Conservation (phyloP, 2,329 filamentous ascomycete genomes). For the Sclerotinia nivalis region DNA sequence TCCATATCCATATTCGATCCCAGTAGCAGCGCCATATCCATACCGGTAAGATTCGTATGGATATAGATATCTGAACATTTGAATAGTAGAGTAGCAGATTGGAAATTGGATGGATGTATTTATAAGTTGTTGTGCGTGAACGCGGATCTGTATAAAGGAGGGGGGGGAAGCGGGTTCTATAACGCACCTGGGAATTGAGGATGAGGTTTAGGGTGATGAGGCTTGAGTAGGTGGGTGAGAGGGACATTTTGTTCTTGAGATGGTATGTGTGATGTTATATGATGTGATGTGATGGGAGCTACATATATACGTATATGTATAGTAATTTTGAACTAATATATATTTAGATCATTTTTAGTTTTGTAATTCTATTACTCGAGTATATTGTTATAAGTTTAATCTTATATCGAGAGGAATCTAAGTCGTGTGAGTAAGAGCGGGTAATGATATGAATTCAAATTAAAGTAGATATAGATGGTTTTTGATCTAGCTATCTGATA, state of each 20-base stretch:
- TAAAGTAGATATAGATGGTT: background rate
- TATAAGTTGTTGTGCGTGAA: background rate
- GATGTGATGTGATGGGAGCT: background rate
- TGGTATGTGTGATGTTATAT: too few species aligned
- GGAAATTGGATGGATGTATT: too few species aligned
- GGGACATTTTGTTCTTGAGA: background rate
- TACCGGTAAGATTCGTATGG: background rate
- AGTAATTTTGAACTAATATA: background rate
- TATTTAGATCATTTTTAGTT: too few species aligned
- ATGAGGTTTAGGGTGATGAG: too few species aligned
- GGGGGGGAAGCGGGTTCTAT: background rate
- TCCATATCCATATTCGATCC: background rate
- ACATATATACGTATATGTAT: background rate
- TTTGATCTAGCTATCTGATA: background rate
- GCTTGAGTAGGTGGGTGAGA: background rate
- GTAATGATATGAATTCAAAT: too few species aligned
- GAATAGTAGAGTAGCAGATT: too few species aligned
- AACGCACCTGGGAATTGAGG: background rate
- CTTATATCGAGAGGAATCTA: too few species aligned
- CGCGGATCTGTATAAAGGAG: background rate
- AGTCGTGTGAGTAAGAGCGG: too few species aligned
- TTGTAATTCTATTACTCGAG: too few species aligned
- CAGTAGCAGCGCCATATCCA: background rate
- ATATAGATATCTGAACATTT: background rate
- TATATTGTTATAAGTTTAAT: too few species aligned